These are phyloP conservation scores for Wallacemonas sp. DNA, from an alignment of 208 protist genomes.

Conservation along the genomic window DNA sequence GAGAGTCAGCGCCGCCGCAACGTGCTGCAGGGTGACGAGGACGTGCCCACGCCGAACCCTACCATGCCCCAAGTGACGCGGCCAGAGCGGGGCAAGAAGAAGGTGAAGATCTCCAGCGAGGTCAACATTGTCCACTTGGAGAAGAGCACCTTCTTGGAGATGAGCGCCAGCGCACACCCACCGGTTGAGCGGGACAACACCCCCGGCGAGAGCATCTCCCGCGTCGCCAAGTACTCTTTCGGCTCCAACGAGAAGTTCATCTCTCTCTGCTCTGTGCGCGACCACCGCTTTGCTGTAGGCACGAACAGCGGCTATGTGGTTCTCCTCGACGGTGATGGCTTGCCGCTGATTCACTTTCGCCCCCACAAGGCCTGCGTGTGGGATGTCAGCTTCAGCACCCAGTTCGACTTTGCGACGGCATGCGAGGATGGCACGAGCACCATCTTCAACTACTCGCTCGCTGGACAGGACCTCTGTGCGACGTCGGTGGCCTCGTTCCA, in stretches of 20 bases:
- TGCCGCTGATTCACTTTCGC: conserved; percentile 89
- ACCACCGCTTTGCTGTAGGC: conserved; percentile 85
- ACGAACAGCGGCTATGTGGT: conserved; percentile 89
- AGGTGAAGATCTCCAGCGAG: conserved; percentile 85
- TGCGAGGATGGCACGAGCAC: conserved; percentile 86
- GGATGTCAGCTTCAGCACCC: conserved; percentile 82
- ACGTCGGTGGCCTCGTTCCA: conserved; percentile 87
- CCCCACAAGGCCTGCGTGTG: conserved; percentile 90
- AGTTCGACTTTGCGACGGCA: conserved; percentile 87
- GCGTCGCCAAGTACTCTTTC: conserved; percentile 83
- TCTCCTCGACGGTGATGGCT: conserved; percentile 77
- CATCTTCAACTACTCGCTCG: conserved; percentile 90
- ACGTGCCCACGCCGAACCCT: background rate
- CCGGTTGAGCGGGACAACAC: conserved; percentile 43
- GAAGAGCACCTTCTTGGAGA: conserved; percentile 87
- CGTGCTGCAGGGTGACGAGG: conserved; percentile 57
- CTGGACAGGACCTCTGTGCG: conserved; percentile 67
- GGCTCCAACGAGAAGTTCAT: conserved; percentile 89
- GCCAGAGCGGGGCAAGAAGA: conserved; percentile 33
- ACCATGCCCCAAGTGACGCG: conserved; percentile 48
- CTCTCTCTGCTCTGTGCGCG: conserved; percentile 78
- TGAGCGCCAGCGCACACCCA: conserved; percentile 75
- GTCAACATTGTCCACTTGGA: conserved; percentile 88
- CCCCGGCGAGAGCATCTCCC: conserved; percentile 64
- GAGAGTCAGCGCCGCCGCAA: conserved; percentile 53